Percentiles rank a stretch among this genome's conserved stretches.
Conservation (phyloP, 2,329 filamentous ascomycete genomes). For the Didymella exigua region DNA sequence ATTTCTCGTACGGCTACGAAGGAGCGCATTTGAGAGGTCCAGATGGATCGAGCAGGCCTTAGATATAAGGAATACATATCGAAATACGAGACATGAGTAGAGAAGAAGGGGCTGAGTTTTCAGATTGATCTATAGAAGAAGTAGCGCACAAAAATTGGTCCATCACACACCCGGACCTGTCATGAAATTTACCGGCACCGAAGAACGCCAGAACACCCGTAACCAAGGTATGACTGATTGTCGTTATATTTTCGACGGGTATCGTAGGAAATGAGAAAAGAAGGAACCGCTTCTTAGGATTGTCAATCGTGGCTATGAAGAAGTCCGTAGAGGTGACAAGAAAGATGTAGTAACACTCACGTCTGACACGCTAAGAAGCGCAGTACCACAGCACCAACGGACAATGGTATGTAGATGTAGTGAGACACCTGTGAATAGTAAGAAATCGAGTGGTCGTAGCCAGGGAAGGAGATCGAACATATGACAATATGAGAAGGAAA, state of each 20-base stretch:
- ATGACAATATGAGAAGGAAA: neutral
- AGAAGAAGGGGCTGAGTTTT: neutral
- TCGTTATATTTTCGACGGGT: neutral
- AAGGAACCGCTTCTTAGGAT: neutral
- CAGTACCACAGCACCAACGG: neutral
- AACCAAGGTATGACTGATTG: neutral
- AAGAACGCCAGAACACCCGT: neutral
- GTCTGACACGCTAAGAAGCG: conserved; percentile 4
- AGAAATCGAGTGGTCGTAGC: neutral
- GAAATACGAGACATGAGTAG: too few species aligned
- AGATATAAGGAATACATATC: too few species aligned
- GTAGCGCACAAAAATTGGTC: neutral
- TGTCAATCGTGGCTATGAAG: neutral
- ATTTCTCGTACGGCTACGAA: too few species aligned
- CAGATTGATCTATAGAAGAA: neutral
- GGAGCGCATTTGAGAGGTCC: too few species aligned
- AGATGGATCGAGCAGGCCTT: too few species aligned
- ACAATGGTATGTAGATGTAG: neutral
- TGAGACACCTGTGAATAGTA: neutral
- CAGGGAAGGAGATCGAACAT: neutral
- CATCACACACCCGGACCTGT: neutral
- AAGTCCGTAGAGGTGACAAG: conserved; percentile 3
- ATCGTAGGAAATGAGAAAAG: neutral
- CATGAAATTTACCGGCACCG: neutral
- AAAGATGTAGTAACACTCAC: neutral